A percentile compares a stretch with the other conserved stretches of the same genome.
Evolutionary conservation across 306 rosid genomes (phyloP).

Genomic region (Astragalus glycyphyllos): DNA sequence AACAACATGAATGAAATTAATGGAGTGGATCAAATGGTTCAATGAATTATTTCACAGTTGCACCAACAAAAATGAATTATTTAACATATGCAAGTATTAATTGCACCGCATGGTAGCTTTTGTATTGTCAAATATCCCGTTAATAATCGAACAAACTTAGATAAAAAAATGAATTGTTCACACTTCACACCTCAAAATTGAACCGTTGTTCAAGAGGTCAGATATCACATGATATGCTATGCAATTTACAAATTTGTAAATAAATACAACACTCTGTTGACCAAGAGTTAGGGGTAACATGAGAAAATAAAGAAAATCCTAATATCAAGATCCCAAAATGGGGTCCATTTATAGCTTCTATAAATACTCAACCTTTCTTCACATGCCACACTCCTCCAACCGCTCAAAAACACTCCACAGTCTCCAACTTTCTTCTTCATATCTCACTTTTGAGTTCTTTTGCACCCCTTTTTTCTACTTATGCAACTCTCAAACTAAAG

Average conservation of each 20-base stretch:
- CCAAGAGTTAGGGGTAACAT: conserved; percentile 33
- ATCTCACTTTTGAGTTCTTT: background rate
- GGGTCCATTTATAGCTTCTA: conserved; percentile 49
- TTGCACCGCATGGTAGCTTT: conserved; percentile 30
- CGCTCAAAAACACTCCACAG: background rate
- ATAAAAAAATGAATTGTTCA: too few species aligned
- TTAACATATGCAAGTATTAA: background rate
- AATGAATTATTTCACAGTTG: background rate
- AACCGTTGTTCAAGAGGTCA: conserved; percentile 43
- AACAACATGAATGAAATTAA: conserved; percentile 6
- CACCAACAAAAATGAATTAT: background rate
- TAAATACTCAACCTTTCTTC: conserved; percentile 43
- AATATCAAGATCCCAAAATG: conserved; percentile 38
- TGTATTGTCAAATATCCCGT: conserved; percentile 5
- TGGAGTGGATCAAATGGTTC: conserved; percentile 19
- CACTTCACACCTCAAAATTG: background rate
- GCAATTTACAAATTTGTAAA: background rate
- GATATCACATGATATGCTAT: background rate
- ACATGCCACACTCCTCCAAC: background rate
- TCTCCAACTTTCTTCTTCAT: background rate
- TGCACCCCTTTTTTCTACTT: background rate
- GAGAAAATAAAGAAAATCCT: conserved; percentile 5
- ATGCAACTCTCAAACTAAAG: background rate
- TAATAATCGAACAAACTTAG: conserved; percentile 28
- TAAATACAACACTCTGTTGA: background rate